Evolutionary conservation across 1,139 yeast genomes (phyloP).

Genomic region (Nadsonia commutata): DNA sequence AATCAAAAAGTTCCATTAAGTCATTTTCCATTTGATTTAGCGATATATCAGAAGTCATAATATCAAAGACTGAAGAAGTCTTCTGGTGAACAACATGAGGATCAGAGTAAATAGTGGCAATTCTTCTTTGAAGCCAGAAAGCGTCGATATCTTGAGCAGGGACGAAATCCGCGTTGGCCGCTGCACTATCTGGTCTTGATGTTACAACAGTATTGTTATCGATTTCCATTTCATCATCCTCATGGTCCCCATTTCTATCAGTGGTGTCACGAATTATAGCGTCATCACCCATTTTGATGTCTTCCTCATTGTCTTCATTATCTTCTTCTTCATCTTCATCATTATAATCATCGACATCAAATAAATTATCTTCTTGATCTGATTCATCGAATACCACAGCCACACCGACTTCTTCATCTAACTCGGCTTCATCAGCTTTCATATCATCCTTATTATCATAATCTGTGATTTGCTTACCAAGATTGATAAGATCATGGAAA

Average conservation of each 20-base stretch:
- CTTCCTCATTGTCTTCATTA: slow-evolving; percentile 20
- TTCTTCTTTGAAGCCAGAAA: slow-evolving; percentile 34
- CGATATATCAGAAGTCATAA: slow-evolving; percentile 25
- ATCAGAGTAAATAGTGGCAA: slow-evolving; percentile 27
- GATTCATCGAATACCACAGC: slow-evolving; percentile 34
- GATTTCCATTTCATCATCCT: slow-evolving; percentile 10
- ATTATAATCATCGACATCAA: slow-evolving; percentile 16
- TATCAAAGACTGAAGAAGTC: slow-evolving; percentile 19
- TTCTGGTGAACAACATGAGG: slow-evolving; percentile 24
- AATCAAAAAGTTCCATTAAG: slow-evolving; percentile 36
- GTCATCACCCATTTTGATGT: slow-evolving; percentile 17
- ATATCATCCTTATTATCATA: slow-evolving; percentile 26
- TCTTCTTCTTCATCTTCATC: slow-evolving; percentile 19
- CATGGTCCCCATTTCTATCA: slow-evolving; percentile 4
- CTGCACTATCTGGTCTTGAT: background rate
- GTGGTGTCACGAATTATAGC: slow-evolving; percentile 5
- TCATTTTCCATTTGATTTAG: slow-evolving; percentile 36
- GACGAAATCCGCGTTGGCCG: slow-evolving; percentile 2
- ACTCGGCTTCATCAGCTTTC: slow-evolving; percentile 15
- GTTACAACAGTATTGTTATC: background rate
- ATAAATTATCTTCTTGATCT: slow-evolving; percentile 23
- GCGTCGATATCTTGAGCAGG: slow-evolving; percentile 31
- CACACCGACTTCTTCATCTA: slow-evolving; percentile 29
- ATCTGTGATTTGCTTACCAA: slow-evolving; percentile 46
- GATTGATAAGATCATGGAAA: slow-evolving; percentile 38